A percentile compares a stretch with the other conserved stretches of the same genome.
These are phyloP conservation scores for Mortierella antarctica DNA, from an alignment of 192 early-diverging fungal genomes.

Conservation along the genomic window DNA sequence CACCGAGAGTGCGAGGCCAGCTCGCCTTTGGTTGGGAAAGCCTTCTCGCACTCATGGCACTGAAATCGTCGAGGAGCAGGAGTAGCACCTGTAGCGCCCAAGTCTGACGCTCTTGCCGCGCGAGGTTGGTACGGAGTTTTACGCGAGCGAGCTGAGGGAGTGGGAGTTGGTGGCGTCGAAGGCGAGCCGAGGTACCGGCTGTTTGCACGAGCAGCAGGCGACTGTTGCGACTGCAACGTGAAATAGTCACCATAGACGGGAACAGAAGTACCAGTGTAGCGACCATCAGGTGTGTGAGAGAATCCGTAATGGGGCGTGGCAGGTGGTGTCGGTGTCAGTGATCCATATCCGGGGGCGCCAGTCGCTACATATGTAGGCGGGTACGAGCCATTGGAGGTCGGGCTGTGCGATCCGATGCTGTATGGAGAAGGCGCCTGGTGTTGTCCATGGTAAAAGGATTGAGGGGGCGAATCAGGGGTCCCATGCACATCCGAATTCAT, in stretches of 20 bases:
- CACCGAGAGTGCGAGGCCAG: constrained; percentile 47
- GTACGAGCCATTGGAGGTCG: constrained; percentile 31
- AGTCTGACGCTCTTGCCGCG: constrained; percentile 12
- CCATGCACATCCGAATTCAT: constrained; percentile 24
- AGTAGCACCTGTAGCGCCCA: constrained; percentile 4
- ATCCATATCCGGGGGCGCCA: constrained; percentile 16
- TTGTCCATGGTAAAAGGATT: constrained; percentile 32
- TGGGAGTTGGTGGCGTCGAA: constrained; percentile 20
- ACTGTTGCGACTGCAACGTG: constrained; percentile 28
- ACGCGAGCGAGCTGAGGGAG: constrained; percentile 19
- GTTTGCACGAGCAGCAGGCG: constrained; percentile 15
- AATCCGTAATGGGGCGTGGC: constrained; percentile 47
- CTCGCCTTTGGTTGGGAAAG: constrained; percentile 52
- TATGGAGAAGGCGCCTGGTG: constrained; percentile 31
- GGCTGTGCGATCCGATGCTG: constrained; percentile 35
- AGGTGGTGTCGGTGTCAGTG: constrained; percentile 30
- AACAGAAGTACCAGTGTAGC: constrained; percentile 14
- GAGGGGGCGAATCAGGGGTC: constrained; percentile 25
- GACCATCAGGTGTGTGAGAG: constrained; percentile 28
- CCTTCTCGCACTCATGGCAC: constrained; percentile 51
- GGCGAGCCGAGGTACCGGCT: constrained; percentile 14
- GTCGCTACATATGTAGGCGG: constrained; percentile 18
- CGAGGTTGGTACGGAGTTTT: constrained; percentile 21
- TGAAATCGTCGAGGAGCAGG: constrained; percentile 43
- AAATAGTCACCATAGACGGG: constrained; percentile 36